Evolutionary conservation across 2,329 filamentous ascomycete species (phyloP).

Genomic region (Blumeria graminis): DNA sequence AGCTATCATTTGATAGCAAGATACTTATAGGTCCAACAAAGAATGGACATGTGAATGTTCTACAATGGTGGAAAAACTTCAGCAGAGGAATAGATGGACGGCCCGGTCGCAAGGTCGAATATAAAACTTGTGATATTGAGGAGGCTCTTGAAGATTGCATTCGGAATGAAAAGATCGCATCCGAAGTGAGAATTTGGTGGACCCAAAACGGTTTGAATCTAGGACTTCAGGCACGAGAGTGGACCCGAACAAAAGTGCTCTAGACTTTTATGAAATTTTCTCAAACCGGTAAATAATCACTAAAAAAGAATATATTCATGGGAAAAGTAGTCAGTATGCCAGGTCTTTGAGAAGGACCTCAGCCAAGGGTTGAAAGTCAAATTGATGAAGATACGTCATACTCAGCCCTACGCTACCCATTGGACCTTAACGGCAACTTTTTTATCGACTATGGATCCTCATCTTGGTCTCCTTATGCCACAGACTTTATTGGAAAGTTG

Average conservation of each 20-base stretch:
- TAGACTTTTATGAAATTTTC: constrained; percentile 3
- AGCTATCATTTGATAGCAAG: constrained; percentile 58
- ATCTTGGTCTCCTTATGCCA: no score
- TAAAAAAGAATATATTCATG: no score
- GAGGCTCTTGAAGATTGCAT: constrained; percentile 80
- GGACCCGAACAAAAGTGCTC: constrained; percentile 38
- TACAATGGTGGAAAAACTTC: constrained; percentile 74
- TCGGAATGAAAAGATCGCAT: constrained; percentile 31
- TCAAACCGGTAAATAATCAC: no score
- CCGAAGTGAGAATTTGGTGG: constrained; percentile 68
- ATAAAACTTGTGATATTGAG: constrained; percentile 87
- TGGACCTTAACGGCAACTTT: no score
- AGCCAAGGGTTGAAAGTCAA: no score
- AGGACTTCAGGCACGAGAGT: constrained; percentile 44
- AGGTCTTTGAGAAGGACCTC: no score
- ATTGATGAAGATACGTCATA: no score
- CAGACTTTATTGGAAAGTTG: no score
- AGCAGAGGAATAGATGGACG: constrained; percentile 25
- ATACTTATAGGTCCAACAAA: constrained; percentile 72
- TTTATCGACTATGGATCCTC: no score
- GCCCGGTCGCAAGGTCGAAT: constrained; percentile 52
- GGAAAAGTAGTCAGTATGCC: no score
- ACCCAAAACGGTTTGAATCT: constrained; percentile 46
- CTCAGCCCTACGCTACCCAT: no score
- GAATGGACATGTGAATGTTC: constrained; percentile 57